Evolutionary conservation across 768 basidiomycete genomes (phyloP), one percentile per base, ranked within the genome.

Genomic region (Leccinum arenicola): DNA sequence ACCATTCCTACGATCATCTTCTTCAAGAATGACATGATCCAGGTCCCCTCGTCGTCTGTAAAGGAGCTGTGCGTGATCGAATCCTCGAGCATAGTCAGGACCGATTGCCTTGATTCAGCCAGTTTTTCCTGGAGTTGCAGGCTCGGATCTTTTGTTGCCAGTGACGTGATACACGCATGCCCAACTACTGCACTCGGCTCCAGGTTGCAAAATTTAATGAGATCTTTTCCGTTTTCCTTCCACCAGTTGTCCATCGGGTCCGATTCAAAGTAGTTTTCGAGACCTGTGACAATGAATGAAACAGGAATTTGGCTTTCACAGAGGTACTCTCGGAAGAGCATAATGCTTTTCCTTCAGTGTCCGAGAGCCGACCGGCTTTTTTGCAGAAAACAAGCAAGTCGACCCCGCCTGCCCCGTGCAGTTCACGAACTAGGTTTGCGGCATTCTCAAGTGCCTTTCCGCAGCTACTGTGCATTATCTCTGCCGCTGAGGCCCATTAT

Each of bases 351-450:
- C 56, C 3, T 17, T 70, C 63, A 4, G 71, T 58, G 6, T 62
- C 52, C n/a, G 63, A 64, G 54, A 78, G 64, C 40, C 76, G 66
- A 1, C 73, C 74, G 0, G 33, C 51, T 12, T 68, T 67, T 56
- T 73, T 74, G 63, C 72, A 73, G 54, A 73, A 77, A 3, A 79
- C 60, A 4, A 80, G 74, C 40, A 80, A 67, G 63, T 70, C 73
- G 29, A 80, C 63, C 2, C 78, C 77, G 4, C 67, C 74, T 49
- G 48, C 47, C n/a, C 11, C 11, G 29, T 60, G 58, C 4, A 79
- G 58, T 3, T 59, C 64, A 6, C 61, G 65, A 55, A 79, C 62
- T 7, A 81, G 58, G 2, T 21, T 40, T 23, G 61, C 69, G 31
- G 72, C 65, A 7, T 68, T 65, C 47, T 60, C 54, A 15, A 75